Conservation (phyloP, 2,329 filamentous ascomycete species). For the Incumbomyces delicatus region DNA sequence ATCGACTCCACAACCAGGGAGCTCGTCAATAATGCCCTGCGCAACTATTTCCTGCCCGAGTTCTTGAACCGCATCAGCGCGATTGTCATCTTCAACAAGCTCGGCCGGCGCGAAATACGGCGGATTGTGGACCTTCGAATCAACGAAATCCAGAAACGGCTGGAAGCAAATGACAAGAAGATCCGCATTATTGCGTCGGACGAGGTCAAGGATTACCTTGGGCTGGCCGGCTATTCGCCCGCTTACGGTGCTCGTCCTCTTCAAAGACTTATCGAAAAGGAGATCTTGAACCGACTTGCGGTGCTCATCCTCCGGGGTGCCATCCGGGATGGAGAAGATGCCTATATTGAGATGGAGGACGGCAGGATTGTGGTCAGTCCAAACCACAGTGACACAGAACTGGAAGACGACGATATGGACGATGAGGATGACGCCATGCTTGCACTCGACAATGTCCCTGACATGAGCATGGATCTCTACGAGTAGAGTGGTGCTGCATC, state of each 20-base stretch:
- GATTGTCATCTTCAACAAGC: conserved; percentile 95
- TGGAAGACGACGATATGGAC: conserved; percentile 60
- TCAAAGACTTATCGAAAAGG: conserved; percentile 85
- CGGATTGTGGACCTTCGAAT: conserved; percentile 91
- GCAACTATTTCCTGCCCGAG: conserved; percentile 94
- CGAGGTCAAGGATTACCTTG: conserved; percentile 87
- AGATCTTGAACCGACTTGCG: conserved; percentile 87
- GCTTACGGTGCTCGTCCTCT: conserved; percentile 89
- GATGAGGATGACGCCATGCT: conserved; percentile 65
- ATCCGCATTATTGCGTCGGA: conserved; percentile 72
- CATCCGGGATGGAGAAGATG: conserved; percentile 75
- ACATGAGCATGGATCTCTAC: conserved; percentile 54
- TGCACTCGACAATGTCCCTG: conserved; percentile 52
- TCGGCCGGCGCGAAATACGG: conserved; percentile 80
- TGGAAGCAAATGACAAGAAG: conserved; percentile 75
- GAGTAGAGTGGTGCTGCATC: conserved; percentile 36
- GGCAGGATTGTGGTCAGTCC: conserved; percentile 63
- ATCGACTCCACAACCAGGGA: conserved; percentile 81
- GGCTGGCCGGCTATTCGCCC: conserved; percentile 82
- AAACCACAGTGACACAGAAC: conserved; percentile 62
- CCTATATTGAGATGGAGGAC: conserved; percentile 66
- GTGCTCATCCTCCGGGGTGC: conserved; percentile 80
- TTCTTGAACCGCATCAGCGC: conserved; percentile 97
- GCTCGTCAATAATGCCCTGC: conserved; percentile 79
- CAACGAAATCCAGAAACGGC: conserved; percentile 78